Base-by-base conservation (phyloP, 306 rosid genomes). In the Prosopis cineraria region DNA sequence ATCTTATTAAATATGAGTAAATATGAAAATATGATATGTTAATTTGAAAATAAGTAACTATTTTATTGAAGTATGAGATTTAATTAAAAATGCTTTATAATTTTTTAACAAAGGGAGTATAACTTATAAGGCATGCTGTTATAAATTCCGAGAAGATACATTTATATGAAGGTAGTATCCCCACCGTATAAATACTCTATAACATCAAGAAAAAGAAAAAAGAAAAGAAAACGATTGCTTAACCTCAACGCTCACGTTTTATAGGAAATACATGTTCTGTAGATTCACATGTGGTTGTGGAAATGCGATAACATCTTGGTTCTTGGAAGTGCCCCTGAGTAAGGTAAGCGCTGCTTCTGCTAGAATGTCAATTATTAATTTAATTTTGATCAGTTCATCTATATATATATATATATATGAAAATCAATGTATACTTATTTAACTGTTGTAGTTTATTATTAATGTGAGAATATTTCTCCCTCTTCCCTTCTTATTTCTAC, bases 221-320 rank as follows among this genome's bases (percentile, higher is more conserved):
- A 37, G 43, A 65, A 33, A 27, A 24, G 5, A 0, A 37, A 40
- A 68, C 22, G 53, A 17, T 73, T 78, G 86, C 83, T 83, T 83
- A 78, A 37, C 70, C 67, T 29, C 80, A 78, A 83, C 80, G 80
- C 80, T 83, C 58, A 27, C 76, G 30, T 25, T 20, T 59, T 44
- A 12, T 14, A 11, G 65, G n/a, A 33, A 27, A 50, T 19, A 55
- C 31, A 17, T 52, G 44, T 67, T 58, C 71, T 77, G 72, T 55
- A 58, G 68, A 78, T 55, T 81, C 84, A 80, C 84, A 79, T 68
- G 84, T 73, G 83, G 27, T 9, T 53, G 33, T 37, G 74, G 66
- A 74, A 63, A 40, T 68, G 63, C 22, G 70, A 79, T 79, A 31
- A 52, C 8, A 19, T 64, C 33, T 77, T 70, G 78, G 58, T 12